Conservation (phyloP, 495 filamentous ascomycete genomes). For the Chlorociboria aeruginascens region DNA sequence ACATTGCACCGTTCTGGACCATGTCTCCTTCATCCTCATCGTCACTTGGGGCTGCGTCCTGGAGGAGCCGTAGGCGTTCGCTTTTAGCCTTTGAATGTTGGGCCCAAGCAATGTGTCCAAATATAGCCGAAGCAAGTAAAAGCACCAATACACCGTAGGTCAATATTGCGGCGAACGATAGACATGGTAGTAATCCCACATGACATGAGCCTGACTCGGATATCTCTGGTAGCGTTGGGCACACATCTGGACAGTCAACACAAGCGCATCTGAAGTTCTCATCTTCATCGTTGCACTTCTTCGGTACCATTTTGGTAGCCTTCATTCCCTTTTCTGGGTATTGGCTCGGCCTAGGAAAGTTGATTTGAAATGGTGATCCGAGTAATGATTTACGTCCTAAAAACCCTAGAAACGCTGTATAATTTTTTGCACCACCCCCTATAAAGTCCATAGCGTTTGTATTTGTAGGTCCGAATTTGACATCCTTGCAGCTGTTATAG, state of each 20-base stretch:
- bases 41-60: conserved; percentile 72
- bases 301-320: conserved; percentile 51
- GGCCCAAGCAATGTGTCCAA: conserved; percentile 62
- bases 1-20: conserved; percentile 54
- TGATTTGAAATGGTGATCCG: conserved; percentile 94
- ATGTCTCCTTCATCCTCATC: conserved; percentile 83
- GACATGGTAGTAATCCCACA: conserved; percentile 76
- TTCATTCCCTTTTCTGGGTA: conserved; percentile 52
- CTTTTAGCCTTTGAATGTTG: conserved; percentile 60
- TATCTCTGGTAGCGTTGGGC: conserved; percentile 67
- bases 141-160: conserved; percentile 67
- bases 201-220: conserved; percentile 55
- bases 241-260: conserved; percentile 79
- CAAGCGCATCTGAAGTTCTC: conserved; percentile 81
- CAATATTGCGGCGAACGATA: conserved; percentile 84
- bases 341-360: conserved; percentile 56
- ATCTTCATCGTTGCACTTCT: conserved; percentile 81
- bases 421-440: conserved; percentile 89
- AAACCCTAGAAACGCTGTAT: conserved; percentile 72
- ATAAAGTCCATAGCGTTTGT: conserved; percentile 89
- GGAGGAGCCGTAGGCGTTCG: conserved; percentile 73
- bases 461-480: conserved; percentile 92
- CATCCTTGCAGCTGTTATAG: conserved; percentile 95
- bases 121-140: conserved; percentile 50
- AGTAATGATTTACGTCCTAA: conserved; percentile 67